Base-by-base conservation (phyloP, 1,284 basidiomycete species). In the Sanghuangporus weigelae region DNA sequence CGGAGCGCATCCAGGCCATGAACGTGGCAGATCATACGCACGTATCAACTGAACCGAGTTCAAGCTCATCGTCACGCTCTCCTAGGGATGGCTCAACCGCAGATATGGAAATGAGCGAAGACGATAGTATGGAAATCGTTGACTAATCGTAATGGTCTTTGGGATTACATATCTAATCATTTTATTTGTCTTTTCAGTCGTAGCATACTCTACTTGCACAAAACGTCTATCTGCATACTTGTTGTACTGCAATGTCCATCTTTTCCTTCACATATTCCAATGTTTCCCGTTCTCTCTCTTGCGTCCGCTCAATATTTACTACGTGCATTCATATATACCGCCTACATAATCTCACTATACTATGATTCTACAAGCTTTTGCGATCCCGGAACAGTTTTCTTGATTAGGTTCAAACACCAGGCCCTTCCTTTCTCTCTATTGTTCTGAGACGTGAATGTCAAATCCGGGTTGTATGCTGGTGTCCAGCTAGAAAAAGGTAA, bases 1-100 rank as follows among this genome's bases (percentile, higher is more conserved):
- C 39, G 23, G 54, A 62, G 40, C 39, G 60, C 26, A 62, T 62
- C n/a, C 60, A 57, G 53, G 60, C 60, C 16, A 48, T 62, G 53
- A 56, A 62, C 44, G 60, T 62, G 8, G 26, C 53, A 16, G 60
- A 62, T 44, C 54, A 36, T 36, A 23, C 42, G n/a, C 10, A 55
- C 38, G 16, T 23, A 19, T 39, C 60, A n/a, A 21, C 21, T 6
- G 12, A 5, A n/a, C 16, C 44, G 16, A 19, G 44, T 14, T 14
- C 44, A 21, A 42, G 16, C 19, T 50, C 44, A n/a, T 26, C 35
- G 10, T 59, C 44, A 23, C 57, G 44, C 11, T 46, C 57, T 16
- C 48, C 23, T 1, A 26, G 57, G 49, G 44, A 48, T 23, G 35
- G n/a, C 12, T 38, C 57, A 12, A 23, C 16, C n/a, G n/a, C 55